These are phyloP conservation scores for Akebia trifoliata DNA, from an alignment of 164 flowering plant species.

Conservation along the genomic window DNA sequence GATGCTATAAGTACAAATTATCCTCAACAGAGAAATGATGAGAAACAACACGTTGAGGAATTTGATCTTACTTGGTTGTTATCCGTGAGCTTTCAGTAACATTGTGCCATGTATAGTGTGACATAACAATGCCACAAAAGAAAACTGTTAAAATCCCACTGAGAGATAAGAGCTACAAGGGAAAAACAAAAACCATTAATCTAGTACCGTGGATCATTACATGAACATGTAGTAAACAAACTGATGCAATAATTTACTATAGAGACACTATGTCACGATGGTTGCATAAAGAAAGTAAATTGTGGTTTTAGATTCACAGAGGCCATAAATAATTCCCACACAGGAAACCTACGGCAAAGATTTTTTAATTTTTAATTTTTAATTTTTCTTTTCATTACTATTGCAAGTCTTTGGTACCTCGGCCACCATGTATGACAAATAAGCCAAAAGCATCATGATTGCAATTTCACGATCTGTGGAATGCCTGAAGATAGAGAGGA, in stretches of 20 bases:
- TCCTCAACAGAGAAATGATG: too few species aligned
- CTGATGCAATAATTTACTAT: too few species aligned
- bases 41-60: neutral
- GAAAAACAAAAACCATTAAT: neutral
- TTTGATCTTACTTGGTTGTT: slow-evolving; percentile 48
- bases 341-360: too few species aligned
- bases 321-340: too few species aligned
- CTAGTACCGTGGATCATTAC: neutral
- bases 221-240: neutral
- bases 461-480: slow-evolving; percentile 71
- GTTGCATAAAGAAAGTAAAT: too few species aligned
- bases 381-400: neutral
- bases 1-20: too few species aligned
- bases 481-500: slow-evolving; percentile 37
- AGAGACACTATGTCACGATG: too few species aligned
- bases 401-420: slow-evolving; percentile 32
- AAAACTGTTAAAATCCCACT: slow-evolving; percentile 63
- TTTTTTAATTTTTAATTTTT: neutral
- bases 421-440: slow-evolving; percentile 57
- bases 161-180: slow-evolving; percentile 41
- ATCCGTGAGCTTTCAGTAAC: slow-evolving; percentile 52
- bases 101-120: slow-evolving; percentile 72
- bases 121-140: slow-evolving; percentile 68
- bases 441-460: slow-evolving; percentile 60
- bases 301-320: too few species aligned